Percentiles rank a stretch among this genome's conserved stretches.
These are phyloP conservation scores for Sphagnum tenellum DNA, from an alignment of 225 moss, liverwort and hornwort species.

Conservation along the genomic window DNA sequence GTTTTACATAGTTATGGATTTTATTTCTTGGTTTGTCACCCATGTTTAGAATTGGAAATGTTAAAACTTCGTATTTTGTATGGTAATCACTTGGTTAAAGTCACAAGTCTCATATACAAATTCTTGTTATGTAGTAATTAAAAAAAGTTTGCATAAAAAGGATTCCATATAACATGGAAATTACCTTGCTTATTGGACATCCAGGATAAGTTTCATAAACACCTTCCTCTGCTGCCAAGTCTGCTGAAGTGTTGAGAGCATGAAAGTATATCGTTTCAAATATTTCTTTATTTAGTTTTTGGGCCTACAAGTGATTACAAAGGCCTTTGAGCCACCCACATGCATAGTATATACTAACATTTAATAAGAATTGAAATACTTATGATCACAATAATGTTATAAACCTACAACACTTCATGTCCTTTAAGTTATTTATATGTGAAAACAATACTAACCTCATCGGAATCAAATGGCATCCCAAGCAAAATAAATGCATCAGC, in stretches of 20 bases:
- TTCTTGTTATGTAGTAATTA: no score
- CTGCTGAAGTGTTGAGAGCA: conserved; percentile 55
- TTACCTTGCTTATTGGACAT: conserved; percentile 65
- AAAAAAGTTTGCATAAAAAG: no score
- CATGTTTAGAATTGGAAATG: no score
- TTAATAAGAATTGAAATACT: not conserved
- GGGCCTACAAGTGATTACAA: conserved; percentile 26
- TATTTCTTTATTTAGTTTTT: conserved; percentile 64
- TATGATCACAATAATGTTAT: not conserved
- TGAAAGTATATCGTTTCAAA: conserved; percentile 85
- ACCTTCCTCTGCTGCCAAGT: conserved; percentile 64
- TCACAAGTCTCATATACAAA: no score
- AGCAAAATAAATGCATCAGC: conserved; percentile 87
- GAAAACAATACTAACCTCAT: conserved; percentile 17
- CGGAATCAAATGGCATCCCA: conserved; percentile 90
- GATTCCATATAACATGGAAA: not conserved
- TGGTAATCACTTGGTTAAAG: no score
- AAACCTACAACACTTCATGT: not conserved
- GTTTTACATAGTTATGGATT: no score
- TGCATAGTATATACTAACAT: not conserved
- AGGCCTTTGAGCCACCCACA: not conserved
- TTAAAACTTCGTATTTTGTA: no score
- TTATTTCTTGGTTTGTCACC: no score
- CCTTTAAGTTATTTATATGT: not conserved
- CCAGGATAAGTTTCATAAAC: conserved; percentile 57